A percentile compares a stretch with the other conserved stretches of the same genome.
Evolutionary conservation across 805 yeast genomes (phyloP).

Genomic region (Spathaspora girioi): DNA sequence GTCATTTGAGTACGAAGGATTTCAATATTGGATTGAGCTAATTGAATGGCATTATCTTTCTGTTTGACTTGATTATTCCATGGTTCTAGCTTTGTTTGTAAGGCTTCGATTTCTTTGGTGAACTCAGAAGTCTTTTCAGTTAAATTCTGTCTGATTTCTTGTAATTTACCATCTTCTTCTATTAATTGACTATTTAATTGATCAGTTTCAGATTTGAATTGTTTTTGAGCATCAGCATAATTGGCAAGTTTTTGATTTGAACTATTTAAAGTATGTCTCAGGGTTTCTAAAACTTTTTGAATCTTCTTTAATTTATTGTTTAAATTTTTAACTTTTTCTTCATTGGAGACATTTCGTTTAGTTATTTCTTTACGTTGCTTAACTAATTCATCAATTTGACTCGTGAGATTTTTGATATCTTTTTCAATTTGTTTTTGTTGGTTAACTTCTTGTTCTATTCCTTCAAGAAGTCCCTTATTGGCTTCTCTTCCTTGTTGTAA

Average conservation of each 20-base stretch:
- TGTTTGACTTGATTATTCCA: conserved; percentile 69
- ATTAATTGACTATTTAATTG: conserved; percentile 44
- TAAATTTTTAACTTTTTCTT: conserved; percentile 72
- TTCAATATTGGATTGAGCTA: conserved; percentile 63
- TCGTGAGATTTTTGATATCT: conserved; percentile 10
- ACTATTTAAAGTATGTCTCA: conserved; percentile 42
- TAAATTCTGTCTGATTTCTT: conserved; percentile 59
- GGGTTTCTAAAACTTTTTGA: conserved; percentile 48
- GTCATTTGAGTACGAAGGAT: conserved; percentile 48
- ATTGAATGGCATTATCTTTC: conserved; percentile 59
- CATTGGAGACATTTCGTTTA: conserved; percentile 61
- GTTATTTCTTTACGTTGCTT: conserved; percentile 30
- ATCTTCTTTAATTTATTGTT: conserved; percentile 56
- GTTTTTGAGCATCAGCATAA: conserved; percentile 41
- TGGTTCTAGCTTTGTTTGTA: conserved; percentile 73
- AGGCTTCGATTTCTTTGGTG: conserved; percentile 58
- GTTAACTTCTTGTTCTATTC: conserved; percentile 25
- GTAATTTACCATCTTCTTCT: conserved; percentile 54
- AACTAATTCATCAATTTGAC: conserved; percentile 15
- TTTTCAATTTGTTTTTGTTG: conserved; percentile 19
- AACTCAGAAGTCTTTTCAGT: conserved; percentile 71
- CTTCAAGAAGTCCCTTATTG: conserved; percentile 21
- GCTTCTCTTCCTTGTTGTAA: conserved; percentile 25
- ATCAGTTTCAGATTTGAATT: conserved; percentile 42
- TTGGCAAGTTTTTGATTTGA: conserved; percentile 45